Conservation (phyloP, 495 filamentous ascomycete genomes). For the Friedmanniomyces simplex region DNA sequence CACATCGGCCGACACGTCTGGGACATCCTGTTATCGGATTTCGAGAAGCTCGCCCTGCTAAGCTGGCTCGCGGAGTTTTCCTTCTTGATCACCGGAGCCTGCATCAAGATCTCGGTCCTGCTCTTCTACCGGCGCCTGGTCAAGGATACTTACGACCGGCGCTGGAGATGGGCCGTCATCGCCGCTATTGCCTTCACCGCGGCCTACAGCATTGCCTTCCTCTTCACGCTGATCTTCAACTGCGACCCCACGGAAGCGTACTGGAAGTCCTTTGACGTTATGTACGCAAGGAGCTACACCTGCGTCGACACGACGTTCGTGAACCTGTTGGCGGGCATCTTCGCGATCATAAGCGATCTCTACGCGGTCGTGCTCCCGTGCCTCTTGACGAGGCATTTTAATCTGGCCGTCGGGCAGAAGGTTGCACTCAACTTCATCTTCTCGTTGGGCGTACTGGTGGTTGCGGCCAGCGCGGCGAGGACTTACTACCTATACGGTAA, state of each 20-base stretch:
- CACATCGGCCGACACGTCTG: constrained; percentile 26
- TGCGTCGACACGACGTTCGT: constrained; percentile 21
- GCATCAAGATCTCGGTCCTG: constrained; percentile 27
- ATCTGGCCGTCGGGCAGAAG: constrained; percentile 19
- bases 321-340: constrained; percentile 21
- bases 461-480: constrained; percentile 7
- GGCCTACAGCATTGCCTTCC: constrained; percentile 19
- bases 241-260: constrained; percentile 23
- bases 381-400: constrained; percentile 20
- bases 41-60: constrained; percentile 8
- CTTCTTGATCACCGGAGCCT: constrained; percentile 21
- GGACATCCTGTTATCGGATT: constrained; percentile 17
- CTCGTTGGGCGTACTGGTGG: constrained; percentile 13
- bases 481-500: constrained; percentile 17
- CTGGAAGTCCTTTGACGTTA: constrained; percentile 23
- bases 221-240: constrained; percentile 17
- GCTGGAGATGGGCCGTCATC: constrained; percentile 18
- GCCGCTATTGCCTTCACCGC: constrained; percentile 17
- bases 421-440: constrained; percentile 19
- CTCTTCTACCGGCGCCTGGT: constrained; percentile 26
- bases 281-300: not conserved
- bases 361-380: constrained; percentile 24
- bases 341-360: constrained; percentile 3
- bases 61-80: constrained; percentile 25
- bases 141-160: constrained; percentile 7